Evolutionary conservation across 306 rosid species (phyloP).

Genomic region (Corylus heterophylla): DNA sequence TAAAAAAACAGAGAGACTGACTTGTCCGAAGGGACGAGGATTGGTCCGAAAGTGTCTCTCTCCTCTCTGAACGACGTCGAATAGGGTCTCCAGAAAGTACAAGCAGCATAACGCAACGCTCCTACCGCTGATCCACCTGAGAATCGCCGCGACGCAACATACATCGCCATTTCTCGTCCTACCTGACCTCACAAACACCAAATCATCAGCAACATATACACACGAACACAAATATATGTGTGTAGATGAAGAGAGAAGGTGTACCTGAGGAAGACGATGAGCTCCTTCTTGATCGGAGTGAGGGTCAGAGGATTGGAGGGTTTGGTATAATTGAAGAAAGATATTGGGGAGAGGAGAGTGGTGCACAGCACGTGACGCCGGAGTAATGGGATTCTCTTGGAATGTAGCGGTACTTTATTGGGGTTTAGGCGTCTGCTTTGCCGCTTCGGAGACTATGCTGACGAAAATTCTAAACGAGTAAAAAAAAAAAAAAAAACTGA

Average conservation of each 20-base stretch:
- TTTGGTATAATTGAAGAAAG: no score
- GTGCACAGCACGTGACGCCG: conserved; percentile 20
- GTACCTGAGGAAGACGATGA: background rate
- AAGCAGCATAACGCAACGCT: conserved; percentile 38
- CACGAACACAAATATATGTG: background rate
- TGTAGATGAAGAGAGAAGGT: background rate
- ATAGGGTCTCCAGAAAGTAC: conserved; percentile 46
- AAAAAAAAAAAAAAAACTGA: no score
- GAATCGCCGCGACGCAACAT: conserved; percentile 58
- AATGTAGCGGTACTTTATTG: background rate
- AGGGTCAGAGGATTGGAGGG: no score
- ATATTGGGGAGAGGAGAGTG: no score
- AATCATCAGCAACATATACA: background rate
- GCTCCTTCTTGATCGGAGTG: no score
- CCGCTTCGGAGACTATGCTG: no score
- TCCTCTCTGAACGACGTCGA: conserved; percentile 84
- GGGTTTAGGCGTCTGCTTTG: no score
- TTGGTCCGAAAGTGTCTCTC: conserved; percentile 91
- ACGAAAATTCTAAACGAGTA: no score
- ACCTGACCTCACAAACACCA: background rate
- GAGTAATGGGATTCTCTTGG: conserved; percentile 1
- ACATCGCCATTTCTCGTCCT: conserved; percentile 47
- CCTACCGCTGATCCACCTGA: conserved; percentile 38
- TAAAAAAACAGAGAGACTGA: conserved; percentile 30
- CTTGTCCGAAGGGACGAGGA: conserved; percentile 92